These are phyloP conservation scores for Colletotrichum godetiae DNA, from an alignment of 2,329 filamentous ascomycete genomes.

Conservation along the genomic window DNA sequence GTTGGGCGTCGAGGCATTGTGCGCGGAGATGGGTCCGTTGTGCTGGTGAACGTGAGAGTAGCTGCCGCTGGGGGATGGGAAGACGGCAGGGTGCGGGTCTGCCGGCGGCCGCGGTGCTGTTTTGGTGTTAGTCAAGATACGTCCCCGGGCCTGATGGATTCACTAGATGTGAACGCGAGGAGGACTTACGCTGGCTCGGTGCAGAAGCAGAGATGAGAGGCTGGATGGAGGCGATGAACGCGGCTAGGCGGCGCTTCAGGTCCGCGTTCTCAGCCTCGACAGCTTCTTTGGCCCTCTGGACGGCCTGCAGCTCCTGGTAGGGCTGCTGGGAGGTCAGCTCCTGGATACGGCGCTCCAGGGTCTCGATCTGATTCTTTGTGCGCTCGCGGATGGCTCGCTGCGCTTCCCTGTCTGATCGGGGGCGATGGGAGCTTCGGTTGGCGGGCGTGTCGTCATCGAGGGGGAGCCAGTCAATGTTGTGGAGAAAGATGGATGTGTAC, in stretches of 20 bases:
- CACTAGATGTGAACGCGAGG: neutral
- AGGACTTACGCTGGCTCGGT: conserved; percentile 36
- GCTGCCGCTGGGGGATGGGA: conserved; percentile 44
- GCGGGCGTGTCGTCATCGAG: conserved; percentile 12
- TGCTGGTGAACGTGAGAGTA: conserved; percentile 33
- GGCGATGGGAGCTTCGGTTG: conserved; percentile 2
- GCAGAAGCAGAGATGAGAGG: conserved; percentile 59
- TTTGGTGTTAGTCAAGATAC: conserved; percentile 22
- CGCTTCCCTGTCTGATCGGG: conserved; percentile 77
- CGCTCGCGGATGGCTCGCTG: conserved; percentile 87
- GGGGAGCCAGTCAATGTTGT: neutral
- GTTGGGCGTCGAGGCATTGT: conserved; percentile 52
- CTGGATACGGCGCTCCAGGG: conserved; percentile 76
- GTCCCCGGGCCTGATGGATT: neutral
- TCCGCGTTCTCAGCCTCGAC: conserved; percentile 84
- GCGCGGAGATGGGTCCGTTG: conserved; percentile 43
- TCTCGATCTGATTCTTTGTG: conserved; percentile 83
- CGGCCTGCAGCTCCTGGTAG: conserved; percentile 84
- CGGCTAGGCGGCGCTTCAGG: conserved; percentile 75
- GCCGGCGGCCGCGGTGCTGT: conserved; percentile 37
- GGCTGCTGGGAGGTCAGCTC: conserved; percentile 84
- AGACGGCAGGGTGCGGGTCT: conserved; percentile 40
- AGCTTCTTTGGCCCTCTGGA: conserved; percentile 79
- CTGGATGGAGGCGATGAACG: conserved; percentile 73
- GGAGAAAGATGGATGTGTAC: neutral